Percentiles rank a stretch among this genome's conserved stretches.
phyloP scores from a whole-genome alignment of 306 rosid species.

The Styphnolobium japonicum region DNA sequence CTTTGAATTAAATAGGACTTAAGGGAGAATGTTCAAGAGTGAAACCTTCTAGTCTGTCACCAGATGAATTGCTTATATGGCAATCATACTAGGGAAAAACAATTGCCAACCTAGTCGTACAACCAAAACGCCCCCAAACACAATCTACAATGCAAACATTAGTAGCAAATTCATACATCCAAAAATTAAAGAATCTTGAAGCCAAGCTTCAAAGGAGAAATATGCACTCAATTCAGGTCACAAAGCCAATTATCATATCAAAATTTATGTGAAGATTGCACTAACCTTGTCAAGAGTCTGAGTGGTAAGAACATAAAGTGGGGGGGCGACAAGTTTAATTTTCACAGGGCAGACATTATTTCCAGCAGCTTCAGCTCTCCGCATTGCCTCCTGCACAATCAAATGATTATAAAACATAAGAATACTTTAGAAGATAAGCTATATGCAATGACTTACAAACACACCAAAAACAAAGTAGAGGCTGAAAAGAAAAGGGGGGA shows the following conservation, averaged over 20 bases:
- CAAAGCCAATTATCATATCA: constrained; percentile 8
- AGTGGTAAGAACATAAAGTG: constrained; percentile 92
- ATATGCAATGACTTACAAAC: neutral
- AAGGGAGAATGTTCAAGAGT: neutral
- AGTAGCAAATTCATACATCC: neutral
- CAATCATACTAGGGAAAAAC: neutral
- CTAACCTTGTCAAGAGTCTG: constrained; percentile 98
- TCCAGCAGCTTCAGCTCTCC: constrained; percentile 94
- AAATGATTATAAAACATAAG: neutral
- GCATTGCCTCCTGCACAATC: constrained; percentile 82
- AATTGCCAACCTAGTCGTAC: neutral
- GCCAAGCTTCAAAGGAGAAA: neutral
- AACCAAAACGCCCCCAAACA: neutral
- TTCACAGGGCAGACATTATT: constrained; percentile 91
- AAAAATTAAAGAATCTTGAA: neutral
- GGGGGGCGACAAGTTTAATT: constrained; percentile 97
- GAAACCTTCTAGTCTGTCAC: neutral
- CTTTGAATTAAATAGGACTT: neutral
- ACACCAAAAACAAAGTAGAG: neutral
- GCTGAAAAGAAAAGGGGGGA: neutral
- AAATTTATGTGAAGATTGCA: neutral
- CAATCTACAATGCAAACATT: neutral
- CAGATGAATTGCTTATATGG: neutral
- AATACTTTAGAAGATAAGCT: neutral
- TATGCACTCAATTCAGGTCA: neutral